Evolutionary conservation across 805 yeast genomes (phyloP), one percentile per base, ranked within the genome.

Genomic region (Ascoidea tarda): DNA sequence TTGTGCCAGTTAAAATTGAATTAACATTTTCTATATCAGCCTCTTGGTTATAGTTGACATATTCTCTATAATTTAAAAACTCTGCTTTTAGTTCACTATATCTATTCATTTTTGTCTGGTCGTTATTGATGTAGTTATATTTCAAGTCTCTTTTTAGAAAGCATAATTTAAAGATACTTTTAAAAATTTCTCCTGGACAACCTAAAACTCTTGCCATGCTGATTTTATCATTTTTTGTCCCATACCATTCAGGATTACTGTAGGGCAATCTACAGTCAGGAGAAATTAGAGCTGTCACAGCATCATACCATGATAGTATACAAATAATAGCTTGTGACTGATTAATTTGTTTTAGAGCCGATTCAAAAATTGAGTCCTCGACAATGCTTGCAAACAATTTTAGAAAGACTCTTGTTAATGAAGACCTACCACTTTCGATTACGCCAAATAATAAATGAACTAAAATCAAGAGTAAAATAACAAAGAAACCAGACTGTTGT

Each of bases 291-390:
- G 82, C 79, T 33, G 77, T 66, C 5, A 78, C 74, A 0, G 82
- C 78, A 57, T 78, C 83, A 60, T 74, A 78, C 83, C 83, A 78
- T 0, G 81, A 72, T 14, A 78, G 59, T n/a, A 76, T 78, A 44
- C 73, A 71, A 5, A 76, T 72, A 33, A 75, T 65, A 1, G 77
- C 63, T 5, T 76, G 75, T 5, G 74, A 68, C 54, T 77, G 78
- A 58, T 75, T 76, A 21, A 75, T 76, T 47, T 67, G 70, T 21
- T 69, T 70, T 57, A 74, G 59, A 28, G 74, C 71, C 4, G 66
- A 57, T 44, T 66, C 62, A 63, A 74, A 75, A n/a, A 72, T 68
- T 21, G 63, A 60, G 54, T 77, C 78, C 50, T 68, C 66, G 21
- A 79, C 77, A 46, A 78, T 73, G 1, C 75, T 69, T 1, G 77